Conservation (phyloP, 2,329 filamentous ascomycete species). For the Ophiostoma himal-ulmi region DNA sequence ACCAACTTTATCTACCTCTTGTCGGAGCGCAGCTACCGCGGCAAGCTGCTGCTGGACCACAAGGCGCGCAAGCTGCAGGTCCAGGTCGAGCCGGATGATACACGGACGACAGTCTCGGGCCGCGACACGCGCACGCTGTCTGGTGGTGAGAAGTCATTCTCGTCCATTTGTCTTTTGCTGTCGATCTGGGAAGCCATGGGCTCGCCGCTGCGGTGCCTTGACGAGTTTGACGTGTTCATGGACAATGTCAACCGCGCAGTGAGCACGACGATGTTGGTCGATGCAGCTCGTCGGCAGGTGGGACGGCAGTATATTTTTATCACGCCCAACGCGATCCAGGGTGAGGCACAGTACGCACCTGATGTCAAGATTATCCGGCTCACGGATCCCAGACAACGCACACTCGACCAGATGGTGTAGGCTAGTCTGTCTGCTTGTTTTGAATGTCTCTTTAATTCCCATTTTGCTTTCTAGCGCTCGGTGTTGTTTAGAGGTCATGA, state of each 20-base stretch:
- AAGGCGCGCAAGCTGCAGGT: constrained; percentile 67
- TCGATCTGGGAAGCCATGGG: constrained; percentile 98
- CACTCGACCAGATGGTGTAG: constrained; percentile 30
- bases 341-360: constrained; percentile 49
- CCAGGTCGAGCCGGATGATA: constrained; percentile 65
- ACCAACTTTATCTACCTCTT: constrained; percentile 84
- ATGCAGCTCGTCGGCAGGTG: constrained; percentile 76
- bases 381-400: constrained; percentile 54
- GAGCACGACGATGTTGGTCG: constrained; percentile 86
- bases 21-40: constrained; percentile 82
- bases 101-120: constrained; percentile 61
- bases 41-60: constrained; percentile 74
- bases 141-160: constrained; percentile 96
- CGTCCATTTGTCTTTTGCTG: constrained; percentile 87
- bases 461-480: neutral
- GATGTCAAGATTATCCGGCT: constrained; percentile 77
- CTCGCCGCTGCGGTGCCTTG: constrained; percentile 85
- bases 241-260: constrained; percentile 91
- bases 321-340: constrained; percentile 78
- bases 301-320: constrained; percentile 94
- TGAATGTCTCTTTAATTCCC: neutral
- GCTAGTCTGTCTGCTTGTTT: neutral
- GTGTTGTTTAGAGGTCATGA: neutral
- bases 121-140: constrained; percentile 88
- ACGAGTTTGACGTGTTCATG: constrained; percentile 99